Percentiles rank a stretch among this genome's conserved stretches.
phyloP scores from a whole-genome alignment of 2,329 filamentous ascomycete genomes.

The Tolypocladium cylindrosporum region DNA sequence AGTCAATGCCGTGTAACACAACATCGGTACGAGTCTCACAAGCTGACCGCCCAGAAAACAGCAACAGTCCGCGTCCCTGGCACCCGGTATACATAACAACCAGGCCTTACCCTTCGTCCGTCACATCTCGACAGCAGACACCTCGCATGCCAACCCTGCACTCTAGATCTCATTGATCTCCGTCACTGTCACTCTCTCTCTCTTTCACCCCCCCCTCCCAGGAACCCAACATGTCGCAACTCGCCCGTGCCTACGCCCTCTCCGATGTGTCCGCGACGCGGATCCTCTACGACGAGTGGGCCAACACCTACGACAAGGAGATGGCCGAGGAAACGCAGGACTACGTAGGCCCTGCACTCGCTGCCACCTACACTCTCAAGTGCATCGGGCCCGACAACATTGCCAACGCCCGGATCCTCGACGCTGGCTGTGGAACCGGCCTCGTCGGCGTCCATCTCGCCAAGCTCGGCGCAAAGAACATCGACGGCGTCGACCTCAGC shows the following conservation, averaged over 20 bases:
- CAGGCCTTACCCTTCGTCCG: neutral
- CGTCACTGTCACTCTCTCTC: neutral
- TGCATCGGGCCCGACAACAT: constrained; percentile 14
- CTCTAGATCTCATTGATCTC: neutral
- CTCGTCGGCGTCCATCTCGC: constrained; percentile 38
- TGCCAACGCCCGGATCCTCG: constrained; percentile 28
- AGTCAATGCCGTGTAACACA: neutral
- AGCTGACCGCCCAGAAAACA: neutral
- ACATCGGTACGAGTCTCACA: neutral
- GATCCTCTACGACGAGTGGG: constrained; percentile 26
- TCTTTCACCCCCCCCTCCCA: too few relatives aligned
- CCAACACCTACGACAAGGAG: constrained; percentile 22
- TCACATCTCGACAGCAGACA: neutral
- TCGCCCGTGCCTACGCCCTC: constrained; percentile 16
- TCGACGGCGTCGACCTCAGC: constrained; percentile 43
- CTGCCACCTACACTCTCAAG: constrained; percentile 23
- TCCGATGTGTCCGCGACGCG: constrained; percentile 14
- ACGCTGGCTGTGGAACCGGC: constrained; percentile 47
- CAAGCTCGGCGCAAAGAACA: constrained; percentile 28
- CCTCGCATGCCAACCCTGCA: neutral
- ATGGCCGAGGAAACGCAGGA: constrained; percentile 25
- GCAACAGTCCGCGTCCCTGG: neutral
- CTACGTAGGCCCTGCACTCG: constrained; percentile 29
- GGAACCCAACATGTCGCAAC: constrained; percentile 14
- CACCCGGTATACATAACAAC: neutral